A percentile compares a stretch with the other conserved stretches of the same genome.
These are phyloP conservation scores for Monosporascus sp. DNA, from an alignment of 2,329 filamentous ascomycete species.

Conservation along the genomic window DNA sequence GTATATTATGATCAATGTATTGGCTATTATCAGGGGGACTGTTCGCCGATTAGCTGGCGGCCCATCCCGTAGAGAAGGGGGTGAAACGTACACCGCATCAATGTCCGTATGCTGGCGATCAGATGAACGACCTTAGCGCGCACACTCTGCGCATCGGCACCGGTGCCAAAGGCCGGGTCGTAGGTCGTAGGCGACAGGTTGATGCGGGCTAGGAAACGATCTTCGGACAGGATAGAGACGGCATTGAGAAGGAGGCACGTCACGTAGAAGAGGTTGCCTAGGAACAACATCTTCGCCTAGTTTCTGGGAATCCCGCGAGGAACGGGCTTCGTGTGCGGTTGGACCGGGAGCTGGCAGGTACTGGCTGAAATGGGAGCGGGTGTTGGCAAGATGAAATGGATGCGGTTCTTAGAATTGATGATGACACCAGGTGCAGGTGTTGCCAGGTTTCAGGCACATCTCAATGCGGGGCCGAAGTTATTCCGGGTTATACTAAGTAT, in stretches of 20 bases:
- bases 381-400: too few species aligned
- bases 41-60: slow-evolving; percentile 1
- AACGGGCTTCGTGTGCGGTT: too few species aligned
- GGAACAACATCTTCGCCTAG: slow-evolving; percentile 57
- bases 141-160: slow-evolving; percentile 64
- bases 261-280: slow-evolving; percentile 71
- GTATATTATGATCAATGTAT: slow-evolving; percentile 77
- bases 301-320: background rate
- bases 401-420: too few species aligned
- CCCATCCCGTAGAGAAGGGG: background rate
- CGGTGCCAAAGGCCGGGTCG: slow-evolving; percentile 74
- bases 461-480: too few species aligned
- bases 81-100: slow-evolving; percentile 79
- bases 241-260: slow-evolving; percentile 77
- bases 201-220: slow-evolving; percentile 85
- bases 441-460: too few species aligned
- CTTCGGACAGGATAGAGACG: slow-evolving; percentile 89
- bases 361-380: too few species aligned
- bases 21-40: slow-evolving; percentile 84
- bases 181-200: slow-evolving; percentile 68
- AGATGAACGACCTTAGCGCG: slow-evolving; percentile 85
- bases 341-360: too few species aligned
- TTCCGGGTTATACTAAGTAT: too few species aligned
- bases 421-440: too few species aligned
- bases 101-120: slow-evolving; percentile 81